Evolutionary conservation across 2,329 filamentous ascomycete genomes (phyloP), one percentile per base, ranked within the genome.

Genomic region (Cladobotryum mycophilum): DNA sequence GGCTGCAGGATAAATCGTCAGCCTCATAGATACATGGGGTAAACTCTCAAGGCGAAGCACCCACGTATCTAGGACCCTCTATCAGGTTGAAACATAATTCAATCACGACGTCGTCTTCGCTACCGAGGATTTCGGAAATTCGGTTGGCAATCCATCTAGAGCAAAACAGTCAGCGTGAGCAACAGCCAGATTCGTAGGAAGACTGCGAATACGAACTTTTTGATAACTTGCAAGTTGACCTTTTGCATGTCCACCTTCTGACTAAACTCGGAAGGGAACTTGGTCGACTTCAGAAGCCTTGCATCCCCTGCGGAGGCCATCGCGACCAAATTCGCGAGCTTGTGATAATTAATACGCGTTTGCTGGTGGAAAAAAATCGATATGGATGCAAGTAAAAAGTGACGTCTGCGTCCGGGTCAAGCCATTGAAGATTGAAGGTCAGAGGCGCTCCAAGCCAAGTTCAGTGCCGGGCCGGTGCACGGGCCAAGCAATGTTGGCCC

Each of bases 211-310:
- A 71, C 84, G 64, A 66, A 95, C 88, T 93, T 95, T 79, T 96
- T 96, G 84, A 99, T 95, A 50, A 99, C 88, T 69, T 95, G 89
- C 46, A 96, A 77, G 66, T 99, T 96, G 69, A 99, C 90, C 74
- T 97, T 97, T 60, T 85, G 82, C 82, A 95, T 96, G 74, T 99
- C 91, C 57, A 99, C 93, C 75, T 96, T 96, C 67, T 88, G 84
- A 65, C 81, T 92, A 73, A 97, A 99, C 65, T 96, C 90, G 7
- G 85, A 79, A 42, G 93, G 93, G 57, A 96, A 97, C 65, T 95
- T 96, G 50, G 91, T 97, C 69, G 85, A 85, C 77, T 86, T 88
- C 51, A 96, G 75, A 62, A 95, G 81, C 76, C 95, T 95, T 58
- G 88, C 85, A 70, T 96, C 92, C 55, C 93, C 89, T 58, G 83